Conservation (phyloP, 768 basidiomycete species). For the Suillus occidentalis region DNA sequence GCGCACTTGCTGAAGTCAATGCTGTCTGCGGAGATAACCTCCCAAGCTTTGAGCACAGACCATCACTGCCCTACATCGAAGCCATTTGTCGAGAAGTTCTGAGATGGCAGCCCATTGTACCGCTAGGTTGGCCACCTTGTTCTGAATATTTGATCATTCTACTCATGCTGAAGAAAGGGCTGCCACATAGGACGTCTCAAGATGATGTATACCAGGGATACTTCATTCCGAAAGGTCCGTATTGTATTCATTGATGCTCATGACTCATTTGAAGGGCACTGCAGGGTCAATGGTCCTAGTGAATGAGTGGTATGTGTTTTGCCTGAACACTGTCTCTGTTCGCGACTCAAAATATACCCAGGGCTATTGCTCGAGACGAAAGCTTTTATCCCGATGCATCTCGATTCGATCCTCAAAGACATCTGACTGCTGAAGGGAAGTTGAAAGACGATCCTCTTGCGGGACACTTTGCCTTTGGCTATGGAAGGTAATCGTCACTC, state of each 20-base stretch:
- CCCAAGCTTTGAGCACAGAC: slow-evolving; percentile 26
- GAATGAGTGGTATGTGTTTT: neutral
- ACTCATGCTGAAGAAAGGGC: neutral
- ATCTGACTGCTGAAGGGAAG: neutral
- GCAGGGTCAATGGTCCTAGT: neutral
- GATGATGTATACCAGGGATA: slow-evolving; percentile 21
- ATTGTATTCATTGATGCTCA: neutral
- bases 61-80: slow-evolving; percentile 26
- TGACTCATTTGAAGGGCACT: neutral
- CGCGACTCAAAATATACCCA: neutral
- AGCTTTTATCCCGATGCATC: neutral
- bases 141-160: neutral
- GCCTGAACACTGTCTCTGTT: neutral
- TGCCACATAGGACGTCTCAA: slow-evolving; percentile 16
- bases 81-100: slow-evolving; percentile 25
- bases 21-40: slow-evolving; percentile 21
- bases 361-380: neutral
- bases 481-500: neutral
- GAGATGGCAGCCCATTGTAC: slow-evolving; percentile 21
- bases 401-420: slow-evolving; percentile 2
- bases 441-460: neutral
- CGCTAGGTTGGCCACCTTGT: slow-evolving; percentile 10
- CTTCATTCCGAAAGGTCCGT: slow-evolving; percentile 21
- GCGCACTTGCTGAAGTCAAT: slow-evolving; percentile 30
- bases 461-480: neutral